A percentile compares a stretch with the other conserved stretches of the same genome.
phyloP scores from a whole-genome alignment of 2,329 filamentous ascomycete species.

The Ophiocordyceps sinensis region DNA sequence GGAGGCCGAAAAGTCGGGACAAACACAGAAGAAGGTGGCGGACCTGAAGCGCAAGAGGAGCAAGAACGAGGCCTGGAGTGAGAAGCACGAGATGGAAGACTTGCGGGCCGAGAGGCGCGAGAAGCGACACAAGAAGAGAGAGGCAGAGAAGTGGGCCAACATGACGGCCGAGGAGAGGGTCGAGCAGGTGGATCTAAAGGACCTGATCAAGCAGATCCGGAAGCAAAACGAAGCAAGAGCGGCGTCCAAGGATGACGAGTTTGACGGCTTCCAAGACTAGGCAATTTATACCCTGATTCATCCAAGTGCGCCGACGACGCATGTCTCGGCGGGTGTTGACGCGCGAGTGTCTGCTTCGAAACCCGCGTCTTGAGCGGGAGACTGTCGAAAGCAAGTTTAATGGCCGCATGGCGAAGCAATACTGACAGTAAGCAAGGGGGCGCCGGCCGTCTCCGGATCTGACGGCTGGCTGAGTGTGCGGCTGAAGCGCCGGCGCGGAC shows the following conservation, averaged over 20 bases:
- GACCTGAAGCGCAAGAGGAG: conserved; percentile 41
- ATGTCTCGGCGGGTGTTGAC: background rate
- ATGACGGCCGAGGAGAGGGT: conserved; percentile 60
- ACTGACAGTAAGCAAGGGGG: too few relatives aligned
- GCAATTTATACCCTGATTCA: background rate
- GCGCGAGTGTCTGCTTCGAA: too few relatives aligned
- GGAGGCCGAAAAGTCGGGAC: conserved; percentile 27
- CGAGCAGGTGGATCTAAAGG: conserved; percentile 46
- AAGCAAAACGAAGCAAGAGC: conserved; percentile 34
- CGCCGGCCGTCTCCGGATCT: too few relatives aligned
- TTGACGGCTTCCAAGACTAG: conserved; percentile 43
- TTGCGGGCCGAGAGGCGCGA: conserved; percentile 46
- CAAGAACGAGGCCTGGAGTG: conserved; percentile 59
- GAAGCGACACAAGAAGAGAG: conserved; percentile 47
- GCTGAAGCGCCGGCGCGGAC: too few relatives aligned
- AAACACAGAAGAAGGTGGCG: conserved; percentile 22
- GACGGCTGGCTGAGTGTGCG: too few relatives aligned
- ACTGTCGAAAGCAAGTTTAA: too few relatives aligned
- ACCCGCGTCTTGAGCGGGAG: too few relatives aligned
- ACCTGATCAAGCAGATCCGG: conserved; percentile 50
- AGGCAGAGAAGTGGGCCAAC: conserved; percentile 44
- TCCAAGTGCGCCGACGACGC: too few relatives aligned
- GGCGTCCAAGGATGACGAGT: conserved; percentile 32
- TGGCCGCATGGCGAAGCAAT: too few relatives aligned
- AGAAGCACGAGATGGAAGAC: conserved; percentile 52